Evolutionary conservation across 139 green algal species (phyloP), one percentile per base, ranked within the genome.

Genomic region (Chlorella ohadii): DNA sequence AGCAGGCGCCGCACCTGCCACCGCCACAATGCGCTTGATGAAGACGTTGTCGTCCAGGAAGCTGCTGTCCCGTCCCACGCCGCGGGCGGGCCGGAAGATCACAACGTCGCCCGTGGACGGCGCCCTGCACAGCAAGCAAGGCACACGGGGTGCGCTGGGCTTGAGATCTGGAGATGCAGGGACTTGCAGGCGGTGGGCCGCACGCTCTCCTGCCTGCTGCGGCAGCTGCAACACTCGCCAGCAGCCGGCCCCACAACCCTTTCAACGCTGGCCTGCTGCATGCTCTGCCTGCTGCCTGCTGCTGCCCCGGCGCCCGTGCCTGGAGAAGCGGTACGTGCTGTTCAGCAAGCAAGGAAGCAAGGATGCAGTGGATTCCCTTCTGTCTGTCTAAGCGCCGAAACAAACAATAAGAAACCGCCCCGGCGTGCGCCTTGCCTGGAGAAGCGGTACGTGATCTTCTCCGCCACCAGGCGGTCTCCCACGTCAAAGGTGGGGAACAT

Each of bases 401-500:
- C n/a, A n/a, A n/a, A n/a, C n/a, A n/a, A n/a, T n/a, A n/a, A n/a
- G n/a, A n/a, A n/a, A n/a, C n/a, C n/a, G n/a, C n/a, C n/a, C n/a
- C n/a, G n/a, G n/a, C n/a, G n/a, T n/a, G n/a, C n/a, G 33, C 11
- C 44, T 15, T 33, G 88, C 87, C 87, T 87, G 23, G 31, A 22
- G 76, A 98, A 98, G 27, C 95, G 86, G 90, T 98, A 99, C 0
- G 96, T 98, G 33, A 99, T 85, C 91, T 99, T 99, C 88, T 99
- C 97, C 5, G 95, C 95, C 7, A 99, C 94, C 13, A 99, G 91
- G 3, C 97, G 80, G 90, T 99, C 97, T 9, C 97, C 97, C 4
- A 99, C 89, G 57, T 99, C 96, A 86, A 98, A 99, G 1, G 90
- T 96, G 7, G 97, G 97, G 87, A 92, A 99, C 97, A 99, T 99